A percentile compares a stretch with the other conserved stretches of the same genome.
phyloP scores from a whole-genome alignment of 2,329 filamentous ascomycete species.

The Alternaria conjuncta region DNA sequence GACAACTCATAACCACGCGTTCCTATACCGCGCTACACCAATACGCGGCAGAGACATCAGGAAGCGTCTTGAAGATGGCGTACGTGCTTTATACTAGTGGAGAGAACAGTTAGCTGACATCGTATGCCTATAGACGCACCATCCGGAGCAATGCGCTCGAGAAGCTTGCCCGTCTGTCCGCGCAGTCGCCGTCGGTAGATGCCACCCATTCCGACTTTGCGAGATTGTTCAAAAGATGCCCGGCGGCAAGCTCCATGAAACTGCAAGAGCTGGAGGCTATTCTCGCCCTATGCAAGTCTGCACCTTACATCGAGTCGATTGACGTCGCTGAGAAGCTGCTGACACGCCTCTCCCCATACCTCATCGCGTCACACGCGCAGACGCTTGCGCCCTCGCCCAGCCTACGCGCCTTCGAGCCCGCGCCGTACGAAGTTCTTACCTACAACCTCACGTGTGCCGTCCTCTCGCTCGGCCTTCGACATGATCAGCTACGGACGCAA shows the following conservation, averaged over 20 bases:
- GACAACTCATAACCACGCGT: conserved; percentile 11
- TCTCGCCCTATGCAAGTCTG: conserved; percentile 88
- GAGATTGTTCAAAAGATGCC: conserved; percentile 51
- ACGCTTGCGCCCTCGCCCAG: conserved; percentile 79
- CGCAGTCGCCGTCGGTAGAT: conserved; percentile 39
- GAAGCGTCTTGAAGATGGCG: conserved; percentile 1
- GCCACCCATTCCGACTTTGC: conserved; percentile 47
- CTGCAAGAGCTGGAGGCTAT: conserved; percentile 92
- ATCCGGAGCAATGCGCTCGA: conserved; percentile 58
- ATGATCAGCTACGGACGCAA: conserved; percentile 70
- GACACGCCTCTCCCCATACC: conserved; percentile 80
- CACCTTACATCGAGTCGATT: conserved; percentile 72
- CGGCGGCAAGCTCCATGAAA: conserved; percentile 56
- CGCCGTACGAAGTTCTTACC: conserved; percentile 84
- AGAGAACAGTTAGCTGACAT: not conserved
- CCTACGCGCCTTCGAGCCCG: conserved; percentile 82
- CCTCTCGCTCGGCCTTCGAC: conserved; percentile 78
- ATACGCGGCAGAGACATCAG: not conserved
- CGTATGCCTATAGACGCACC: conserved; percentile 28
- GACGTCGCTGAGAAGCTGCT: conserved; percentile 80
- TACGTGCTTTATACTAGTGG: not conserved
- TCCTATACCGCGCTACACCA: conserved; percentile 10
- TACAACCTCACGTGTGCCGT: conserved; percentile 80
- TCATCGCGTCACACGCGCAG: conserved; percentile 83
- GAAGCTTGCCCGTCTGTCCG: conserved; percentile 58